Conservation (phyloP, 352 stramenopile species). For the Phytophthora aleatoria region DNA sequence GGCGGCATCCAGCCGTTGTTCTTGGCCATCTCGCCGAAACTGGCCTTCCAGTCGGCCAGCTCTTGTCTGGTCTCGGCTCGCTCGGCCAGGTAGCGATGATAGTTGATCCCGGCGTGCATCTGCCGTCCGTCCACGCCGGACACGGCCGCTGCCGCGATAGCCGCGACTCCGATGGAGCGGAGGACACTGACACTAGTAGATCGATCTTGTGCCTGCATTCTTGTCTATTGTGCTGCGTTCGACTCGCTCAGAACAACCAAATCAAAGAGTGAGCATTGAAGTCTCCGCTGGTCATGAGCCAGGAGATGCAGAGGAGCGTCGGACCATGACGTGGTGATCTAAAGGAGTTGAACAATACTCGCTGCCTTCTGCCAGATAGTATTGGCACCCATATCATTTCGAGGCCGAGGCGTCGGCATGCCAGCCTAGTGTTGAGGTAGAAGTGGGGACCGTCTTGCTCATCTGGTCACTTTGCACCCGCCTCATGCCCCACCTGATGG, state of each 20-base stretch:
- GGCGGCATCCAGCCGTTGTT: slow-evolving; percentile 40
- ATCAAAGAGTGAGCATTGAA: slow-evolving; percentile 38
- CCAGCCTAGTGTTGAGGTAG: slow-evolving; percentile 10
- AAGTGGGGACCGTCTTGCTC: slow-evolving; percentile 30
- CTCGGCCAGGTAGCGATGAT: slow-evolving; percentile 45
- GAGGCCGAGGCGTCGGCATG: slow-evolving; percentile 3
- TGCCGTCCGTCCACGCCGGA: slow-evolving; percentile 25
- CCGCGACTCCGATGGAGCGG: slow-evolving; percentile 12
- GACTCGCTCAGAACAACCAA: slow-evolving; percentile 16
- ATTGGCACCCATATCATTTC: slow-evolving; percentile 22
- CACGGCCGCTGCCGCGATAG: slow-evolving; percentile 13
- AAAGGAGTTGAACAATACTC: slow-evolving; percentile 17
- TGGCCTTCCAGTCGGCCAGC: slow-evolving; percentile 38
- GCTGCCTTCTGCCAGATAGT: slow-evolving; percentile 18
- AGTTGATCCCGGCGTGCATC: slow-evolving; percentile 46
- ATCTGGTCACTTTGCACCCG: slow-evolving; percentile 30
- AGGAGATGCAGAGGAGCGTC: slow-evolving; percentile 25
- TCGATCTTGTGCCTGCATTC: slow-evolving; percentile 20
- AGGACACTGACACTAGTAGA: slow-evolving; percentile 1
- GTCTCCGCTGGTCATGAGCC: neutral
- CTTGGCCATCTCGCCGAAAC: slow-evolving; percentile 34
- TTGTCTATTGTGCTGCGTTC: slow-evolving; percentile 8
- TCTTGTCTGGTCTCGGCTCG: slow-evolving; percentile 35
- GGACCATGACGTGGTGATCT: slow-evolving; percentile 7
- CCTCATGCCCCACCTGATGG: slow-evolving; percentile 28